Conservation (phyloP, 257 asterid genomes). For the Lantana camara region DNA sequence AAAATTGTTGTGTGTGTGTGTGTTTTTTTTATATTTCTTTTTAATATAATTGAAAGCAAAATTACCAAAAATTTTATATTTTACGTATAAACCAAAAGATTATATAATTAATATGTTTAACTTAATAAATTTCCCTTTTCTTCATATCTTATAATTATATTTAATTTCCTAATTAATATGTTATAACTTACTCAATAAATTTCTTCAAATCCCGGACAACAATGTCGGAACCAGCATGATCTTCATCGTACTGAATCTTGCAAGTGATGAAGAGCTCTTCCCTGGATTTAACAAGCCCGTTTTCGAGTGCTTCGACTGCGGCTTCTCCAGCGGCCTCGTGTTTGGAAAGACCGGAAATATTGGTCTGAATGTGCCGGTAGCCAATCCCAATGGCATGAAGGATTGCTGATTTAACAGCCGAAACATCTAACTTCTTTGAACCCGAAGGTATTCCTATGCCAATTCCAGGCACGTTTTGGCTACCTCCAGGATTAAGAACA, state of each 20-base stretch:
- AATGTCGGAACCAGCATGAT: background rate
- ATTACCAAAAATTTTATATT: too few species aligned
- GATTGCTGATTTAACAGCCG: background rate
- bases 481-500: background rate
- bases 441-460: constrained; percentile 1
- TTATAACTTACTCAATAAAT: background rate
- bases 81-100: too few species aligned
- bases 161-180: too few species aligned
- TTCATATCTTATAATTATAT: too few species aligned
- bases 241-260: background rate
- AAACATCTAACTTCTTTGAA: background rate
- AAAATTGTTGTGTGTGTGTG: too few species aligned
- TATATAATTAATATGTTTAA: too few species aligned
- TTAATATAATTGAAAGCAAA: too few species aligned
- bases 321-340: constrained; percentile 21
- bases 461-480: background rate
- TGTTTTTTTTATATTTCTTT: too few species aligned
- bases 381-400: constrained; percentile 22
- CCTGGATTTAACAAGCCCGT: constrained; percentile 13
- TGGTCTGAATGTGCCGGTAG: constrained; percentile 12
- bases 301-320: constrained; percentile 12
- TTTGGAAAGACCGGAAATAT: background rate
- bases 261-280: constrained; percentile 22
- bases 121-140: too few species aligned
- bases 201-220: constrained; percentile 4